Base-by-base conservation (phyloP, 2,329 filamentous ascomycete species). In the Alternaria novae-zelandiae region DNA sequence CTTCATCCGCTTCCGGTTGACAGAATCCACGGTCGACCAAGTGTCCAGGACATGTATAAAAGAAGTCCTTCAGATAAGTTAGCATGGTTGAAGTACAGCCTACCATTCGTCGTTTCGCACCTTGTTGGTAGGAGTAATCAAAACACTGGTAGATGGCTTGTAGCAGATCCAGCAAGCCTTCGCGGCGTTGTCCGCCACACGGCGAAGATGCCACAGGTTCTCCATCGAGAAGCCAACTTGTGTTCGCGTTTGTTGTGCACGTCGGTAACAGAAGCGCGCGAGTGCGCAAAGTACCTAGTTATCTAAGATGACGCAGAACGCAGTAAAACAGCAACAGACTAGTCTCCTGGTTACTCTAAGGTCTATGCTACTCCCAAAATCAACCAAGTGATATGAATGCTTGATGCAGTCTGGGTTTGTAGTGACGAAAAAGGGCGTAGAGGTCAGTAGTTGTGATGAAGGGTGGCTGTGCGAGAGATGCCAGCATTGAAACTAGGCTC, bases 151-250 rank as follows among this genome's bases (percentile, higher is more conserved):
- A 63, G 90, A 93, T 9, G 92, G 91, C 81, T 96, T 97, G 84
- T 91, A 96, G 85, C 96, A 98, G 67, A 98, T 89, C 80, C 93
- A 91, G 81, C 96, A 99, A 54, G 92, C 86, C 81, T 92, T 97
- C 12, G 92, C 87, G 2, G 91, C 87, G n/a, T 89, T 87, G 28
- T 97, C 93, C 12, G 94, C 94, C 36, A 98, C 95, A 70, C 89
- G 92, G 54, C 95, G 91, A 68, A 94, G 91, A 67, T 92, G 89
- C 82, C 95, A 98, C 28, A 91, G 81, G 76, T 98, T 98, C 45
- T 88, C 87, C 62, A 95, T 77, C 28, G 70, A 46, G 41, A 32
- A 54, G 44, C 50, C 64, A 17, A 17, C 45, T 55, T 57, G 59
- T 45, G 12, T 11, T 41, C 17, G 15, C 13, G 15, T 17, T 30